Base-by-base conservation (phyloP, 345 rosid genomes). In the Microthlaspi erraticum region DNA sequence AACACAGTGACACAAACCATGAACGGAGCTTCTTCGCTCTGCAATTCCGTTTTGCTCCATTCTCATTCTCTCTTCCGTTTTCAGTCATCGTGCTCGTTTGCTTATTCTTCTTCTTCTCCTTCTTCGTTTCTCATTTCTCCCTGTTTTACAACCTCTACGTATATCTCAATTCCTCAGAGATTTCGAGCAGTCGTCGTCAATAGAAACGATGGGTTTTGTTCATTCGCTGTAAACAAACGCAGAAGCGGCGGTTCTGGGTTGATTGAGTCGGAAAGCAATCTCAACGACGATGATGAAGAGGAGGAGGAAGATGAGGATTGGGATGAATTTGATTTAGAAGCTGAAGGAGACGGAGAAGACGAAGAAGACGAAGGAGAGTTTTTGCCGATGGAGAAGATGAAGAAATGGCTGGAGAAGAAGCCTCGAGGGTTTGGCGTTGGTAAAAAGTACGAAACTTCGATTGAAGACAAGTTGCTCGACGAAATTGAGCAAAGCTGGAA, bases 381-480 rank as follows among this genome's bases (percentile, higher is more conserved):
- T 45, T 19, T 87, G 61, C 87, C 96, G 6, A 44, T 80, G 31
- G 90, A 62, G 46, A 70, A 85, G 73, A 88, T 90, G 97, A 71
- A 72, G 71, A 60, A 75, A 80, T 88, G 96, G 96, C 75, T 85
- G 43, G 89, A 84, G 82, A 84, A 44, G 34, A 86, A 78, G 83
- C 97, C 97, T 1, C 71, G 78, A 26, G 97, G 96, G 32, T 93
- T 90, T 36, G 97, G 98, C 1, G 85, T 67, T n/a, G 87, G 86
- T 48, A 90, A 86, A 55, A 85, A 72, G 20, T 93, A 88, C 36
- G 90, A 87, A 52, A 89, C 97, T 58, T 75, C 76, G 10, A 10
- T 85, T 71, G 97, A 93, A 81, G 97, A 86, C 37, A 84, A 85
- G 79, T 80, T 93, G 85, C 82, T 91, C 29, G 85, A 88, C 45